Percentiles rank a stretch among this genome's conserved stretches.
phyloP scores from a whole-genome alignment of 1,284 basidiomycete species.

The Fomitiporia mediterranea region DNA sequence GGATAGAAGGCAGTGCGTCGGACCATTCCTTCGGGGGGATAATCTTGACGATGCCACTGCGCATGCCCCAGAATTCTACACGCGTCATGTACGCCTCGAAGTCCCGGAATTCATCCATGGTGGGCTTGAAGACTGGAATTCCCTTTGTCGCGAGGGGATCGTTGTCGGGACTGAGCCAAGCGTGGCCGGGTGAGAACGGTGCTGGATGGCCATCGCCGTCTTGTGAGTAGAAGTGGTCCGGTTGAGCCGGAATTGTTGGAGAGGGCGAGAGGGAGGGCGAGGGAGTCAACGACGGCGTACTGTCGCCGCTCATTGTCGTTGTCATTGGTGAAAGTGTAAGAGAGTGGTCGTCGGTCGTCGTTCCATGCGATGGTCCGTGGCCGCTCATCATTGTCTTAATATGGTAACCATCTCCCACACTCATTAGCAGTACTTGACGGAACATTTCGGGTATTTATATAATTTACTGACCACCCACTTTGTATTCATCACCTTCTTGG shows the following conservation, averaged over 20 bases:
- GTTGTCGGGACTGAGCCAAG: conserved; percentile 73
- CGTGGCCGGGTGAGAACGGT: conserved; percentile 53
- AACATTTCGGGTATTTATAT: too few relatives aligned
- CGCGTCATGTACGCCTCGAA: conserved; percentile 85
- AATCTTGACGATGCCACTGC: conserved; percentile 90
- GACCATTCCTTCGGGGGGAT: conserved; percentile 92
- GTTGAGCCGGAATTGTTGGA: conserved; percentile 46
- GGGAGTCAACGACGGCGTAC: conserved; percentile 20
- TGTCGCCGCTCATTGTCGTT: not conserved
- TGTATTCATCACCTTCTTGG: too few relatives aligned
- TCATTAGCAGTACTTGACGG: too few relatives aligned
- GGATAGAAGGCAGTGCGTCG: conserved; percentile 64
- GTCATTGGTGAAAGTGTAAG: too few relatives aligned
- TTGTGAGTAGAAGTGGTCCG: conserved; percentile 75
- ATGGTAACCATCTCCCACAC: too few relatives aligned
- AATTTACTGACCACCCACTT: too few relatives aligned
- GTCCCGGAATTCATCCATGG: conserved; percentile 82
- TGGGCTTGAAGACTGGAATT: conserved; percentile 91
- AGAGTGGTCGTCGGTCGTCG: too few relatives aligned
- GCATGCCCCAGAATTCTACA: conserved; percentile 83
- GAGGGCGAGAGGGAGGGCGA: conserved; percentile 18
- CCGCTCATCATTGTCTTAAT: too few relatives aligned
- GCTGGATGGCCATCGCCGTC: conserved; percentile 35
- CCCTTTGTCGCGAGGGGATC: conserved; percentile 83
- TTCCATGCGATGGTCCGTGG: too few relatives aligned